Conservation (phyloP, 2,329 filamentous ascomycete genomes). For the Curvularia spicifera region DNA sequence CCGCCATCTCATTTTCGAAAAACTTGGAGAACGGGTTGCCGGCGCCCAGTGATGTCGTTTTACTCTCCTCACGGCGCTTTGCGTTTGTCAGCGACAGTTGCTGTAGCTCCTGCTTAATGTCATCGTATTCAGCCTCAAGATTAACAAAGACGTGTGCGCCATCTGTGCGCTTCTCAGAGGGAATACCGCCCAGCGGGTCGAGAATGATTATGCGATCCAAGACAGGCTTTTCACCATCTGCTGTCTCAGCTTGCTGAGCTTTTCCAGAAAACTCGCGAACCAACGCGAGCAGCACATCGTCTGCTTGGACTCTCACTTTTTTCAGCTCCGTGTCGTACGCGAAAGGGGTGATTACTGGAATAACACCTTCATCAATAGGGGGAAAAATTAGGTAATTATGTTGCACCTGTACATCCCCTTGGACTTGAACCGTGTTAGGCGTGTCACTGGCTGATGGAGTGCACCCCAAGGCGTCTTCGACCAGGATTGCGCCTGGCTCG, state of each 20-base stretch:
- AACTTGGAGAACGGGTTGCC: slow-evolving; percentile 57
- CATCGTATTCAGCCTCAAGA: slow-evolving; percentile 83
- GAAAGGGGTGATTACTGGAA: slow-evolving; percentile 72
- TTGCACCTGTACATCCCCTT: slow-evolving; percentile 50
- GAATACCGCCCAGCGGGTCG: slow-evolving; percentile 85
- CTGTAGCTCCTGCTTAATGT: slow-evolving; percentile 68
- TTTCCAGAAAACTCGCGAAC: slow-evolving; percentile 74
- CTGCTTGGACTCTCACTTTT: slow-evolving; percentile 57
- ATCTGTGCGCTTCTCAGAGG: slow-evolving; percentile 65
- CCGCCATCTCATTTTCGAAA: slow-evolving; percentile 38
- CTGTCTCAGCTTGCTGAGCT: slow-evolving; percentile 28
- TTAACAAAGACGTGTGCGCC: slow-evolving; percentile 87
- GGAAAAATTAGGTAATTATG: slow-evolving; percentile 63
- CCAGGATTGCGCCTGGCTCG: slow-evolving; percentile 69
- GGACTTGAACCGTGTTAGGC: slow-evolving; percentile 44
- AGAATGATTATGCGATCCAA: slow-evolving; percentile 89
- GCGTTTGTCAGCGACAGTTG: slow-evolving; percentile 27
- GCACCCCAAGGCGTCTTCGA: slow-evolving; percentile 63
- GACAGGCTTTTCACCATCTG: slow-evolving; percentile 44
- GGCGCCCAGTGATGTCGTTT: slow-evolving; percentile 26
- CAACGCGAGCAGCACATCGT: slow-evolving; percentile 76
- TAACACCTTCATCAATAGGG: slow-evolving; percentile 70
- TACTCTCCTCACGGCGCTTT: slow-evolving; percentile 7
- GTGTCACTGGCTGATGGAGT: slow-evolving; percentile 40
- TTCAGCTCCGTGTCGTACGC: slow-evolving; percentile 61